These are phyloP conservation scores for Aspergillus carbonarius DNA, from an alignment of 2,329 filamentous ascomycete genomes.

Conservation along the genomic window DNA sequence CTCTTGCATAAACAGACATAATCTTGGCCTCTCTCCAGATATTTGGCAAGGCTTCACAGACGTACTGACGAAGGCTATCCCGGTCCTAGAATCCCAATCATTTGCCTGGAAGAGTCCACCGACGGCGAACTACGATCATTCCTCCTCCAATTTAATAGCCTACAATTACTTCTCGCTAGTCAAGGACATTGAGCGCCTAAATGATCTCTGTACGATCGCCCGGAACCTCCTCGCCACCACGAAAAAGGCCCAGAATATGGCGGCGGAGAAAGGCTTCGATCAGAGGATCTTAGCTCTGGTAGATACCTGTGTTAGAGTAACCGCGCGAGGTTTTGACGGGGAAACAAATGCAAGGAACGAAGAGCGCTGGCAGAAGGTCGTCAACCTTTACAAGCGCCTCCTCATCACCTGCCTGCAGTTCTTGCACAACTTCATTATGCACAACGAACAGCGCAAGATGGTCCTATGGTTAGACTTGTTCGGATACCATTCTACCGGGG, in stretches of 20 bases:
- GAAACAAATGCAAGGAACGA: slow-evolving; percentile 62
- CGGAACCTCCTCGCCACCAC: slow-evolving; percentile 63
- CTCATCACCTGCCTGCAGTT: slow-evolving; percentile 67
- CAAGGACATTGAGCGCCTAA: slow-evolving; percentile 62
- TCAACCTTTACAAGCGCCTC: slow-evolving; percentile 65
- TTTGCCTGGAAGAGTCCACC: slow-evolving; percentile 61
- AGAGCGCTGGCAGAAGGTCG: slow-evolving; percentile 64
- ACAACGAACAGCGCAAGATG: slow-evolving; percentile 64
- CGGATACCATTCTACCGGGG: slow-evolving; percentile 53
- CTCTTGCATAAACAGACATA: slow-evolving; percentile 44
- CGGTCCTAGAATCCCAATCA: slow-evolving; percentile 60
- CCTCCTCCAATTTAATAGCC: slow-evolving; percentile 61
- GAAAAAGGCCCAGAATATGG: slow-evolving; percentile 62
- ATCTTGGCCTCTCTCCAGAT: slow-evolving; percentile 55
- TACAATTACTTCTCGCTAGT: slow-evolving; percentile 58
- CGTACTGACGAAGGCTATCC: slow-evolving; percentile 60
- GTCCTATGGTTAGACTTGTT: slow-evolving; percentile 66
- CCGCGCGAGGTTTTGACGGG: slow-evolving; percentile 64
- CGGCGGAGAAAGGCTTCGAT: slow-evolving; percentile 59
- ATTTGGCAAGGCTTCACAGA: slow-evolving; percentile 62
- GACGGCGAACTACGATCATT: slow-evolving; percentile 57
- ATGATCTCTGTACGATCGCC: slow-evolving; percentile 61
- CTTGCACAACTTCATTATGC: slow-evolving; percentile 64
- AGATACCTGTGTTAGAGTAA: slow-evolving; percentile 64
- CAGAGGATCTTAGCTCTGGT: slow-evolving; percentile 62